phyloP scores from a whole-genome alignment of 805 yeast species.

The Millerozyma miso region DNA sequence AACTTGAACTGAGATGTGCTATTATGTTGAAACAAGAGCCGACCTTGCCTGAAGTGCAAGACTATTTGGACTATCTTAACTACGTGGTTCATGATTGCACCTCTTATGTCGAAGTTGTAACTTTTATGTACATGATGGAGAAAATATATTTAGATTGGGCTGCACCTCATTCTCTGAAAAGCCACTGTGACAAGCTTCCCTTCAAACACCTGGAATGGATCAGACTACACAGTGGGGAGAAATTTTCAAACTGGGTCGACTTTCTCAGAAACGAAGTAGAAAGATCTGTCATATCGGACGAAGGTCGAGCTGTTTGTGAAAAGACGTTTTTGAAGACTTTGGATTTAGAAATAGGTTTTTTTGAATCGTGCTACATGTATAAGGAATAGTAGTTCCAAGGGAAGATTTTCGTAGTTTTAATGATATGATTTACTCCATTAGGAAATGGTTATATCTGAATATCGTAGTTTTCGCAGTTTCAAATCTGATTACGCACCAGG shows the following conservation, averaged over 20 bases:
- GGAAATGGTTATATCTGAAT: no score
- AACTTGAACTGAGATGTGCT: conserved; percentile 18
- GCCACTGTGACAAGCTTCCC: conserved; percentile 23
- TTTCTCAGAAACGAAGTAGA: conserved; percentile 44
- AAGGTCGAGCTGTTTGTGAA: conserved; percentile 11
- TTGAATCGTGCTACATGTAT: conserved; percentile 42
- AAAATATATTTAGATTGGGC: conserved; percentile 53
- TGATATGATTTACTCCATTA: no score
- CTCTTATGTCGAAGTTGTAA: conserved; percentile 39
- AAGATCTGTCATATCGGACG: conserved; percentile 25
- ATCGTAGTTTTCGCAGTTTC: no score
- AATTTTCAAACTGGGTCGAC: conserved; percentile 44
- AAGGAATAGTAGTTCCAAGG: conserved; percentile 5
- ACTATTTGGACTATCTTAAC: conserved; percentile 32
- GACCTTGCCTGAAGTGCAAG: conserved; percentile 30
- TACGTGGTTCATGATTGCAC: conserved; percentile 21
- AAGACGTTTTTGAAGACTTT: conserved; percentile 30
- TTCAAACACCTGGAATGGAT: conserved; percentile 53
- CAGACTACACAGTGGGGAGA: conserved; percentile 46
- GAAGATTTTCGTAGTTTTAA: no score
- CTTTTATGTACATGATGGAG: conserved; percentile 46
- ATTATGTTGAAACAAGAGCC: conserved; percentile 14
- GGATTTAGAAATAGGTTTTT: conserved; percentile 42
- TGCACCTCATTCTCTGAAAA: conserved; percentile 20
- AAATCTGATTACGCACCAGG: no score